A percentile compares a stretch with the other conserved stretches of the same genome.
Conservation (phyloP, 139 green algal species). For the Volvox reticuliferus region DNA sequence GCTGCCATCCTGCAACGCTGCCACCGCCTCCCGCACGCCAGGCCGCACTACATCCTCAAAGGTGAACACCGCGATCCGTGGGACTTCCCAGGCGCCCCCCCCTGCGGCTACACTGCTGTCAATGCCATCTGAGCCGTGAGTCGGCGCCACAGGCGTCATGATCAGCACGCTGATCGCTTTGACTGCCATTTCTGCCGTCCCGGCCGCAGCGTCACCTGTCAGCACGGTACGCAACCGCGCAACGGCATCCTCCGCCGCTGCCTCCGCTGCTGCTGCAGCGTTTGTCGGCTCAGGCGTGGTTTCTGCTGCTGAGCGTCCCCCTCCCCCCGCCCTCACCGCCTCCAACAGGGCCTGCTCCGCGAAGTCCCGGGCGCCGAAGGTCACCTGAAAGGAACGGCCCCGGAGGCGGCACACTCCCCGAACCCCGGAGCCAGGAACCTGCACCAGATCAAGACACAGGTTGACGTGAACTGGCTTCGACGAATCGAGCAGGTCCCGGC, state of each 20-base stretch:
- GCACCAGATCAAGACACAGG: too few species aligned
- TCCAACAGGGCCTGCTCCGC: slow-evolving; percentile 41
- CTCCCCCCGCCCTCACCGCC: not conserved
- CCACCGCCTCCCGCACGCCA: slow-evolving; percentile 66
- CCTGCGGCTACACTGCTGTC: slow-evolving; percentile 24
- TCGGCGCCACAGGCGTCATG: not conserved
- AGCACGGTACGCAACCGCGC: not conserved
- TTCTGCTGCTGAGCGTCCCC: not conserved
- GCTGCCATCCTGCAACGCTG: slow-evolving; percentile 64
- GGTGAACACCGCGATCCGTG: slow-evolving; percentile 64
- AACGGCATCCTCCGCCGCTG: not conserved
- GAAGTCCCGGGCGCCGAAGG: slow-evolving; percentile 77
- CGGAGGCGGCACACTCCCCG: slow-evolving; percentile 59
- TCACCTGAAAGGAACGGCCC: slow-evolving; percentile 31
- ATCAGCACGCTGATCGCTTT: slow-evolving; percentile 27
- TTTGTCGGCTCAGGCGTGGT: not conserved
- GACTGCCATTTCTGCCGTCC: not conserved
- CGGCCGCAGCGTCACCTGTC: not conserved
- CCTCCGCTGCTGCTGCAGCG: not conserved
- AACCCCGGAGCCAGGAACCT: slow-evolving; percentile 63
- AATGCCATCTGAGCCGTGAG: not conserved
- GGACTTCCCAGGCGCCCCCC: not conserved
- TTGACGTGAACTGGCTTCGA: too few species aligned
- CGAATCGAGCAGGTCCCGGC: too few species aligned
- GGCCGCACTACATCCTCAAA: slow-evolving; percentile 82